A percentile compares a stretch with the other conserved stretches of the same genome.
Evolutionary conservation across 2,329 filamentous ascomycete genomes (phyloP).

Genomic region (Colletotrichum trifolii): DNA sequence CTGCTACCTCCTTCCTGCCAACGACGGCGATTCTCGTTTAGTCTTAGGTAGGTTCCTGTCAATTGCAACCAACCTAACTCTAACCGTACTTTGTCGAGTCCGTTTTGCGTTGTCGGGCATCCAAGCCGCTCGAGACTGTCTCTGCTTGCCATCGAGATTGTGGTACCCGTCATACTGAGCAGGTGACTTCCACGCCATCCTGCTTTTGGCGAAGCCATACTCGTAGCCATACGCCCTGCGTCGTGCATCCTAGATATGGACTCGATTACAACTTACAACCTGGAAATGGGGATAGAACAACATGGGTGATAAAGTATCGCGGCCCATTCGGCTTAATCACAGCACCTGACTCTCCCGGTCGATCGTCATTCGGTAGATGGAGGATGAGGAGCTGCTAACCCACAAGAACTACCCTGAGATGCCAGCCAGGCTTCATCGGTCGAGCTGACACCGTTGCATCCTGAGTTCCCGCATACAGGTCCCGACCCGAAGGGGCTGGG

Average conservation of each 20-base stretch:
- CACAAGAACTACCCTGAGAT: no score
- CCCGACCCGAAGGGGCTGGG: no score
- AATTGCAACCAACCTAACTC: no score
- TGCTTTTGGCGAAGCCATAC: neutral
- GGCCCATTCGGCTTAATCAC: conserved; percentile 17
- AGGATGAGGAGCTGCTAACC: neutral
- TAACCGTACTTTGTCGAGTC: no score
- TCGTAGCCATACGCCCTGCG: neutral
- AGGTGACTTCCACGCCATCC: no score
- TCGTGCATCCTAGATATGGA: neutral
- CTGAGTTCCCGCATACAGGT: conserved; percentile 14
- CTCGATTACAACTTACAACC: conserved; percentile 10
- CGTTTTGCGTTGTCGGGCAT: no score
- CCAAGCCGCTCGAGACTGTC: no score
- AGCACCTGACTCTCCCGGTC: conserved; percentile 23
- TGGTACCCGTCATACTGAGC: no score
- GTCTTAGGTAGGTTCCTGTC: no score
- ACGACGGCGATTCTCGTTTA: neutral
- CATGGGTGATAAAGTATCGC: conserved; percentile 28
- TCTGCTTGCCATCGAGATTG: no score
- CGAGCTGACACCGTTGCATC: conserved; percentile 18
- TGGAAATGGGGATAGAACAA: conserved; percentile 3
- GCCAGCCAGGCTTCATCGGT: neutral
- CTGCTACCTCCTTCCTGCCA: neutral
- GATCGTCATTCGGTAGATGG: conserved; percentile 25